Conservation (phyloP, 306 rosid species). For the Sicyos edulis region DNA sequence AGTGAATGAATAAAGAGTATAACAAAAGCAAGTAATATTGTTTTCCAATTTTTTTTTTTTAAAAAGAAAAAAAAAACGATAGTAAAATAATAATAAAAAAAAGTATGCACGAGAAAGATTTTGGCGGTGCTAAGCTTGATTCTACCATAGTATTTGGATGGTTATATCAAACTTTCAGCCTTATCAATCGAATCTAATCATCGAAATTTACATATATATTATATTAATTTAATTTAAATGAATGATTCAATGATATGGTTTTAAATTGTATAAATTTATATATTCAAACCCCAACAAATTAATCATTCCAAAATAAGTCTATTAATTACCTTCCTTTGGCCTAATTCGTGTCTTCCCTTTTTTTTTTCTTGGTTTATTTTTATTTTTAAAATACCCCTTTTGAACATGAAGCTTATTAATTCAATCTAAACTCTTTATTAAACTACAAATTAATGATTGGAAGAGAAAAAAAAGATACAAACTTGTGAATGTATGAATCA, state of each 20-base stretch:
- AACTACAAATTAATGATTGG: slow-evolving; percentile 13
- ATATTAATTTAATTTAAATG: slow-evolving; percentile 24
- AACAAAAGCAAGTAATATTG: background rate
- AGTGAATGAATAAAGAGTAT: too few relatives aligned
- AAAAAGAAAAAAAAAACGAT: too few relatives aligned
- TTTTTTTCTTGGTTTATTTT: too few relatives aligned
- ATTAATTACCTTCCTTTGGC: slow-evolving; percentile 18
- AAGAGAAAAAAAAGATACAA: background rate
- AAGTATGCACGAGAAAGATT: slow-evolving; percentile 30
- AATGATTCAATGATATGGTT: slow-evolving; percentile 30
- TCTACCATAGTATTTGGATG: slow-evolving; percentile 23
- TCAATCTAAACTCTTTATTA: background rate
- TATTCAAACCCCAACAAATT: slow-evolving; percentile 22
- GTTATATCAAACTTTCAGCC: slow-evolving; percentile 25
- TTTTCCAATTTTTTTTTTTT: too few relatives aligned
- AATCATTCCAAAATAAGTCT: slow-evolving; percentile 21
- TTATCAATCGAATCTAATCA: slow-evolving; percentile 44
- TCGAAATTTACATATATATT: slow-evolving; percentile 25
- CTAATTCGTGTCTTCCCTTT: background rate
- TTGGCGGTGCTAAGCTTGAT: slow-evolving; percentile 25
- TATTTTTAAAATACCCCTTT: background rate
- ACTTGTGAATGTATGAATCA: slow-evolving; percentile 4
- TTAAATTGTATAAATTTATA: slow-evolving; percentile 12
- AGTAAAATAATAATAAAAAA: too few relatives aligned
- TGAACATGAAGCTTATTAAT: background rate